A percentile compares a stretch with the other conserved stretches of the same genome.
Evolutionary conservation across 2,329 filamentous ascomycete species (phyloP).

Genomic region (Thielaviopsis cerberus): DNA sequence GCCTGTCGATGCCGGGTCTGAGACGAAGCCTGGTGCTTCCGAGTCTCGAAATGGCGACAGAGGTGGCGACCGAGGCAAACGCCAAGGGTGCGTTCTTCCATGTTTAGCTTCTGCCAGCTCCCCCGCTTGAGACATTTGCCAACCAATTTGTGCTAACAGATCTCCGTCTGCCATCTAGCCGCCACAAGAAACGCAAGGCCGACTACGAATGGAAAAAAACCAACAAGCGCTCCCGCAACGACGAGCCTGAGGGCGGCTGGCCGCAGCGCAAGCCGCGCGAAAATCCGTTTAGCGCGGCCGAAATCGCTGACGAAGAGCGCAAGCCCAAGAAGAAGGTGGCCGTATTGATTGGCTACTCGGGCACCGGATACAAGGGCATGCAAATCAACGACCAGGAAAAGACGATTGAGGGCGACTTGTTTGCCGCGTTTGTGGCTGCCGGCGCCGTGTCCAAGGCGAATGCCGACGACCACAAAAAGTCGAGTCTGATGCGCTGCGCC

Average conservation of each 20-base stretch:
- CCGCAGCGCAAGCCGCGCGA: constrained; percentile 11
- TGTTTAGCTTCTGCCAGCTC: neutral
- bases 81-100: constrained; percentile 7
- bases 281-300: constrained; percentile 48
- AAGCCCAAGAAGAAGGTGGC: constrained; percentile 92
- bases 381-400: constrained; percentile 70
- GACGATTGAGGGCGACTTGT: constrained; percentile 91
- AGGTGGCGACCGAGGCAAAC: constrained; percentile 5
- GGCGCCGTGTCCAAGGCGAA: constrained; percentile 94
- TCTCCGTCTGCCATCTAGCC: constrained; percentile 2
- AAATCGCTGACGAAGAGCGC: constrained; percentile 73
- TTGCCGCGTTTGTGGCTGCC: constrained; percentile 75
- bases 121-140: neutral
- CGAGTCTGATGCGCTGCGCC: constrained; percentile 79
- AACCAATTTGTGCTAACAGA: constrained; percentile 10
- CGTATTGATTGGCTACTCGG: constrained; percentile 86
- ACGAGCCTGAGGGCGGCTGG: constrained; percentile 10
- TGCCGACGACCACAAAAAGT: constrained; percentile 91
- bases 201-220: constrained; percentile 9
- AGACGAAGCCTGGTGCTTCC: constrained; percentile 2
- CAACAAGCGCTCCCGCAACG: constrained; percentile 11
- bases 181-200: constrained; percentile 11
- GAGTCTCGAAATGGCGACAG: constrained; percentile 1
- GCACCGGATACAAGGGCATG: constrained; percentile 93
- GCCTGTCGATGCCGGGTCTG: neutral